Conservation (phyloP, 306 rosid species). For the Glycyrrhiza uralensis region DNA sequence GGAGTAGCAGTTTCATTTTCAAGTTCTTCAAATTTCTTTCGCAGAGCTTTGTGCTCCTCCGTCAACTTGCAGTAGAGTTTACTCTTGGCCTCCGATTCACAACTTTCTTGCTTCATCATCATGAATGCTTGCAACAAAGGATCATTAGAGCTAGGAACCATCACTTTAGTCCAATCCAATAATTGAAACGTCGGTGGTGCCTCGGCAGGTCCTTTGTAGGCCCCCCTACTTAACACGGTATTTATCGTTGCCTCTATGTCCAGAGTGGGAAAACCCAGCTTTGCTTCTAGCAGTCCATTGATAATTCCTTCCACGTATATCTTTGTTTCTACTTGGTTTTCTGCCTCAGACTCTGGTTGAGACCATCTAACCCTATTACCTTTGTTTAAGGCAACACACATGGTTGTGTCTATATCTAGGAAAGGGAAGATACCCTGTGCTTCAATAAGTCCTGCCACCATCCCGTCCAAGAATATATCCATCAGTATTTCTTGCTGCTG, state of each 20-base stretch:
- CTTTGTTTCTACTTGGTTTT: neutral
- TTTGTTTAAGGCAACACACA: neutral
- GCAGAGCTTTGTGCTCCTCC: neutral
- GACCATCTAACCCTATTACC: neutral
- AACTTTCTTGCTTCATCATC: neutral
- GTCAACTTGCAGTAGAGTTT: neutral
- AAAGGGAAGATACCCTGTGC: neutral
- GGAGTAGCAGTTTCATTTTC: neutral
- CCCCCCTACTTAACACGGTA: neutral
- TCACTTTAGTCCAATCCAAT: neutral
- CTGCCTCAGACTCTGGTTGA: neutral
- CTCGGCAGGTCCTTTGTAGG: too few species aligned
- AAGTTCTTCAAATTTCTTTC: neutral
- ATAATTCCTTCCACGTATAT: neutral
- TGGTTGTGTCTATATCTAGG: neutral
- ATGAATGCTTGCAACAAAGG: too few species aligned
- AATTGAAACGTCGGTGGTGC: neutral
- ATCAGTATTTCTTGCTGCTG: neutral
- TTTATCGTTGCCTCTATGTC: neutral
- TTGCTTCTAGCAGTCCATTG: slow-evolving; percentile 8
- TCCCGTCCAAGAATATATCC: neutral
- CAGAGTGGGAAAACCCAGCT: neutral
- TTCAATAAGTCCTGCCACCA: neutral
- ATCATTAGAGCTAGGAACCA: neutral
- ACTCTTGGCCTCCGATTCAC: neutral